These are phyloP conservation scores for Oidiodendron maius DNA, from an alignment of 495 filamentous ascomycete species.

Conservation along the genomic window DNA sequence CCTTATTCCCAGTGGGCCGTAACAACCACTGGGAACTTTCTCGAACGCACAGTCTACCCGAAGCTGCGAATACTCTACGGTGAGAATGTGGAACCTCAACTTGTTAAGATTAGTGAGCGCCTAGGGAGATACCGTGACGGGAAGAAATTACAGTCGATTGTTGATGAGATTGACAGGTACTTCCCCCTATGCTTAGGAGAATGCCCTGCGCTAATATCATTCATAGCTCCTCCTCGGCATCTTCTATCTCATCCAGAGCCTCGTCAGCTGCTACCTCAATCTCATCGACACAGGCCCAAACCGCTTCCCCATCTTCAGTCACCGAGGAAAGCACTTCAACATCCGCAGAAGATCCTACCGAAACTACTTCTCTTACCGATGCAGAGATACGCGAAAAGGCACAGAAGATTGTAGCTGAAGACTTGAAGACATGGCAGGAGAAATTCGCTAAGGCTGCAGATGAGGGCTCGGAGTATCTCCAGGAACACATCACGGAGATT, in stretches of 20 bases:
- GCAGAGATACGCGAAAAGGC: conserved; percentile 37
- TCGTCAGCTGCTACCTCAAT: conserved; percentile 24
- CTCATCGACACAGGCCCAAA: conserved; percentile 18
- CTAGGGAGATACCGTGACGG: conserved; percentile 77
- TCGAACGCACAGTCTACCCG: conserved; percentile 72
- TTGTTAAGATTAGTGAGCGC: conserved; percentile 85
- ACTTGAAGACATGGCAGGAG: conserved; percentile 75
- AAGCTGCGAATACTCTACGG: conserved; percentile 72
- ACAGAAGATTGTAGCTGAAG: conserved; percentile 65
- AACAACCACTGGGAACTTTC: conserved; percentile 59
- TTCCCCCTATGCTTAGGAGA: conserved; percentile 17
- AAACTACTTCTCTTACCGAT: conserved; percentile 17
- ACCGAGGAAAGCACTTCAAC: conserved; percentile 15
- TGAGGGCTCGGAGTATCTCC: conserved; percentile 68
- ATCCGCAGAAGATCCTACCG: conserved; percentile 17
- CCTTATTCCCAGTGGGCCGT: conserved; percentile 67
- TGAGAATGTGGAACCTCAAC: conserved; percentile 90
- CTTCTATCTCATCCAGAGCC: conserved; percentile 14
- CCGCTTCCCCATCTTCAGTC: neutral
- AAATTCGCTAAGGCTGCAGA: conserved; percentile 80
- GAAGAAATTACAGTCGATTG: conserved; percentile 50
- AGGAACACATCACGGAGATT: conserved; percentile 69
- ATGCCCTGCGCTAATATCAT: conserved; percentile 2
- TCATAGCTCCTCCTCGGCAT: conserved; percentile 17
- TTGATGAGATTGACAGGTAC: conserved; percentile 49